A percentile compares a stretch with the other conserved stretches of the same genome.
Evolutionary conservation across 352 stramenopile species (phyloP).

Genomic region (Globisporangium mamillatum): DNA sequence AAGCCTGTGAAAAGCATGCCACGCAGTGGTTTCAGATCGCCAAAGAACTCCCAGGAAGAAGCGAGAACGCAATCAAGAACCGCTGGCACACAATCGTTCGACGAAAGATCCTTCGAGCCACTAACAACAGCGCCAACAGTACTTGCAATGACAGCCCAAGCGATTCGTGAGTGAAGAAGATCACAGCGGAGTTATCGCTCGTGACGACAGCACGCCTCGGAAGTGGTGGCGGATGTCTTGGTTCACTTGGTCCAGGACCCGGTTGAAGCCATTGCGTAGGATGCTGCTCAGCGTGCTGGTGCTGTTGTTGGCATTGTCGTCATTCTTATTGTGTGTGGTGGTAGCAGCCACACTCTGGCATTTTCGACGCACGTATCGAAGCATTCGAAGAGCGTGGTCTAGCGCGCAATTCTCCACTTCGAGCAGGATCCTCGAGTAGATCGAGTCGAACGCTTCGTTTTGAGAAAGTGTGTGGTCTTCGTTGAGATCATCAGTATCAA

Average conservation of each 20-base stretch:
- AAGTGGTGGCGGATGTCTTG: constrained; percentile 48
- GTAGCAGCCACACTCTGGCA: constrained; percentile 24
- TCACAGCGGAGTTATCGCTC: constrained; percentile 44
- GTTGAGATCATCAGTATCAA: background rate
- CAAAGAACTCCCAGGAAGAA: constrained; percentile 40
- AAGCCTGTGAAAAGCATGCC: constrained; percentile 23
- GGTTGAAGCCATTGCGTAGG: constrained; percentile 45
- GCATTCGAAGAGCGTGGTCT: constrained; percentile 59
- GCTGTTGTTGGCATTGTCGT: constrained; percentile 10
- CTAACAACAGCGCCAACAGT: background rate
- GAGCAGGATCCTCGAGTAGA: constrained; percentile 69
- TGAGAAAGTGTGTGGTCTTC: background rate
- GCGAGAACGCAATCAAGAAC: constrained; percentile 71
- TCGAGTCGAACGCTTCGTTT: constrained; percentile 53
- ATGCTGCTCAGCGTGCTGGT: background rate
- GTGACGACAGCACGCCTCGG: constrained; percentile 35
- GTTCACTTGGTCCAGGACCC: constrained; percentile 60
- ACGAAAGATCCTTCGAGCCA: constrained; percentile 16
- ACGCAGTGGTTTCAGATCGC: constrained; percentile 52
- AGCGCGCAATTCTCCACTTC: constrained; percentile 63
- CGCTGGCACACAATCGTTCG: constrained; percentile 42
- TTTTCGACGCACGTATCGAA: constrained; percentile 69
- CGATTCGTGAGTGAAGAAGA: background rate
- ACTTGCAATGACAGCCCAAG: background rate
- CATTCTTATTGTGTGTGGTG: background rate